Base-by-base conservation (phyloP, 345 rosid genomes). In the Hevea brasiliensis region DNA sequence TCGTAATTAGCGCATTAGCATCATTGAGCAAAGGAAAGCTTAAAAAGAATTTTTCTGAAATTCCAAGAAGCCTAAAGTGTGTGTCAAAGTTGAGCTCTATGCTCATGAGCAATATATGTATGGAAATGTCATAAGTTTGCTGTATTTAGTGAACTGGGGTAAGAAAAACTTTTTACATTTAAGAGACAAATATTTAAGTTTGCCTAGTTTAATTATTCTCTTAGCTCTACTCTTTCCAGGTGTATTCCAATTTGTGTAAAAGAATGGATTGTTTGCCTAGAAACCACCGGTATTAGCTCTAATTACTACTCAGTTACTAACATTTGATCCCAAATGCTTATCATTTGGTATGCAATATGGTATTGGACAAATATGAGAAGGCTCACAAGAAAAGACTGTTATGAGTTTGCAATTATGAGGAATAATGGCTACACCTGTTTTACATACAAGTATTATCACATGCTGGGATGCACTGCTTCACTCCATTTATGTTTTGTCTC, bases 201-300 rank as follows among this genome's bases (percentile, higher is more conserved):
- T 77, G 80, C 53, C 9, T 60, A 48, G 54, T 75, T 59, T 55
- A 70, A 60, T 65, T 50, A 27, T 74, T 64, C 59, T 70, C 37
- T 71, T 74, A 60, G 44, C 60, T 53, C 6, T 18, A 32, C 57
- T 23, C 56, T 35, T 60, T 29, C 41, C 23, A 24, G 44, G 66
- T 68, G 74, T 77, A 69, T 60, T 54, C 47, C 32, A 61, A 63
- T 62, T 59, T 78, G 79, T 74, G 81, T 81, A 87, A 81, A 85
- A 67, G 72, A 32, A 72, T 74, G 85, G 75, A 41, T 76, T 79
- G 85, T 64, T 79, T 79, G 81, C 60, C 56, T 75, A 51, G 62
- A 8, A 47, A n/a, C 21, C 13, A 54, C 73, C 29, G 4, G 2
- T 32, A 32, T 32, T 4, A 32, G 4, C 37, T 32, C 37, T 32